These are phyloP conservation scores for Rosa hybrid DNA, from an alignment of 331 rosid genomes.

Conservation along the genomic window DNA sequence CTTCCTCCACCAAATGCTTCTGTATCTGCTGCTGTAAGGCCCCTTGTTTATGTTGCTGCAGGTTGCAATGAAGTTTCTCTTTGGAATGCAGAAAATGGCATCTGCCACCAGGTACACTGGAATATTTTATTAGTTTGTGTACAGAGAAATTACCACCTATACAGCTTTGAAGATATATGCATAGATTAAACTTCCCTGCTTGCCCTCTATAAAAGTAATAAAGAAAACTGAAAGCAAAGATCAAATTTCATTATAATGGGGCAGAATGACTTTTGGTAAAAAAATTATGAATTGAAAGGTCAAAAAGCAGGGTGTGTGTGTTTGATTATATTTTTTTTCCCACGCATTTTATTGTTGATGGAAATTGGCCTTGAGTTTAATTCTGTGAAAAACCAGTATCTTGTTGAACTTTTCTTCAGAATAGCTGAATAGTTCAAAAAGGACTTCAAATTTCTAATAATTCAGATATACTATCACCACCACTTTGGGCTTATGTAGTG, in stretches of 20 bases:
- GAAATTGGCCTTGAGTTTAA: too few relatives aligned
- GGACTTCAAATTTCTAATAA: too few relatives aligned
- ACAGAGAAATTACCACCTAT: too few relatives aligned
- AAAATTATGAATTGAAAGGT: not conserved
- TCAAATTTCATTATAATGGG: not conserved
- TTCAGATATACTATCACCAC: too few relatives aligned
- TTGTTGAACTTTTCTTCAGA: too few relatives aligned
- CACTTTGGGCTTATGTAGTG: too few relatives aligned
- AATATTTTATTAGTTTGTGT: too few relatives aligned
- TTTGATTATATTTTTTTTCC: too few relatives aligned
- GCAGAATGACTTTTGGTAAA: not conserved
- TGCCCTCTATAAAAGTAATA: not conserved
- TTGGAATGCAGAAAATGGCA: conserved; percentile 98
- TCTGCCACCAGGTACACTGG: conserved; percentile 58
- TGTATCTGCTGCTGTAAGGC: conserved; percentile 71
- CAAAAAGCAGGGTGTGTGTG: not conserved
- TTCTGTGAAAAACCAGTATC: too few relatives aligned
- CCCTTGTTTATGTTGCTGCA: conserved; percentile 93
- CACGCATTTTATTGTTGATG: not conserved
- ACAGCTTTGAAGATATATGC: too few relatives aligned
- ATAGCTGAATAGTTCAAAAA: too few relatives aligned
- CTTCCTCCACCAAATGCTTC: conserved; percentile 75
- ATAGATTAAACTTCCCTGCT: too few relatives aligned
- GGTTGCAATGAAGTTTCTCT: conserved; percentile 96
- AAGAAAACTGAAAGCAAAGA: not conserved